These are phyloP conservation scores for Diutina pseudorugosa DNA, from an alignment of 1,139 yeast species.

Conservation along the genomic window DNA sequence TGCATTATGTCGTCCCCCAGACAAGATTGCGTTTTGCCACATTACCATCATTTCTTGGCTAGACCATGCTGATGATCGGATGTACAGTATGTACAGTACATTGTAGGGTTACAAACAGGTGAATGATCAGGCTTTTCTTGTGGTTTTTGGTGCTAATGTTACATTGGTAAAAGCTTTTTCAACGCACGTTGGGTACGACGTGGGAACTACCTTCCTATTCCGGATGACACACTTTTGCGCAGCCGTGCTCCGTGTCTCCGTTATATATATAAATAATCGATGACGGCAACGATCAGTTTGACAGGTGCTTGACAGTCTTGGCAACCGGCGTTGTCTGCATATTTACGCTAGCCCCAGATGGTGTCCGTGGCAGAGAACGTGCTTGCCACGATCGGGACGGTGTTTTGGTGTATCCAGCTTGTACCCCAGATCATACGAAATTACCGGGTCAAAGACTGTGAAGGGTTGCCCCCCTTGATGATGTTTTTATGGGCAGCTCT, in stretches of 20 bases:
- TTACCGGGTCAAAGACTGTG: constrained; percentile 63
- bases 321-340: not conserved
- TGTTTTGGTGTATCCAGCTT: constrained; percentile 83
- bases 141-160: too few species aligned
- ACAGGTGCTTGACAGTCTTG: not conserved
- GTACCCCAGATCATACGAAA: constrained; percentile 76
- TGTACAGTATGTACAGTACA: too few species aligned
- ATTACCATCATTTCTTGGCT: too few species aligned
- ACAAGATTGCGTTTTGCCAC: too few species aligned
- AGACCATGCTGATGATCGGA: too few species aligned
- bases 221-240: not conserved
- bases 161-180: too few species aligned
- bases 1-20: too few species aligned
- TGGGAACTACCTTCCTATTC: not conserved
- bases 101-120: too few species aligned
- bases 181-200: too few species aligned
- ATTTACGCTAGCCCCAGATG: not conserved
- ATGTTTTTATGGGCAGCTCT: constrained; percentile 75
- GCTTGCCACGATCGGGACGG: constrained; percentile 80
- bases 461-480: constrained; percentile 79
- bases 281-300: not conserved
- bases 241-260: not conserved
- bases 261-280: not conserved
- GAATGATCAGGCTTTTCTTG: too few species aligned
- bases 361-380: constrained; percentile 49